These are phyloP conservation scores for Blastobotrys serpentis DNA, from an alignment of 1,139 yeast genomes.

Conservation along the genomic window DNA sequence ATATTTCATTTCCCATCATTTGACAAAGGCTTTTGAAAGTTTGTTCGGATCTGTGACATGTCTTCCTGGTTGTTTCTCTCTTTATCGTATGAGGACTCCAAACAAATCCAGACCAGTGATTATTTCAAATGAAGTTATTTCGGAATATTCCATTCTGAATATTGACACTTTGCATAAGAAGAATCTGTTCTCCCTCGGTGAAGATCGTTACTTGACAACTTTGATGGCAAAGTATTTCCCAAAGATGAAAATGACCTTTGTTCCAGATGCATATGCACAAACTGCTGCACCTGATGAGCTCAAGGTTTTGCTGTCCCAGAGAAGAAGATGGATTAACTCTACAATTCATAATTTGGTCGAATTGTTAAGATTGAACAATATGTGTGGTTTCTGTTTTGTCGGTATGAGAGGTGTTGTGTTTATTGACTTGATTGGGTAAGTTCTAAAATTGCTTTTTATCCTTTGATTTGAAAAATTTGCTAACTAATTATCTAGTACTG, in stretches of 20 bases:
- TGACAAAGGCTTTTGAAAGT: constrained; percentile 44
- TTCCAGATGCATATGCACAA: constrained; percentile 42
- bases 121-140: constrained; percentile 40
- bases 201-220: constrained; percentile 45
- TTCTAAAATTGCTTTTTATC: too few relatives aligned
- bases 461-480: too few relatives aligned
- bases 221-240: constrained; percentile 43
- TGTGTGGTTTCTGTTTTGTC: constrained; percentile 45
- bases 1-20: constrained; percentile 44
- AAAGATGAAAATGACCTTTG: constrained; percentile 40
- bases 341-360: constrained; percentile 45
- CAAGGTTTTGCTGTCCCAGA: constrained; percentile 42
- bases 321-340: constrained; percentile 48
- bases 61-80: constrained; percentile 45
- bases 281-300: constrained; percentile 45
- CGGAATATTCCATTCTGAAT: constrained; percentile 40
- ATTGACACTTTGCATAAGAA: constrained; percentile 45
- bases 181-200: constrained; percentile 44
- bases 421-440: constrained; percentile 37
- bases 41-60: constrained; percentile 45
- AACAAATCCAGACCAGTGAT: constrained; percentile 41
- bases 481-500: constrained; percentile 29
- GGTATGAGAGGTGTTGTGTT: constrained; percentile 45
- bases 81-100: constrained; percentile 42
- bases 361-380: constrained; percentile 39